Conservation (phyloP, 2,329 filamentous ascomycete genomes). For the Trichoderma arundinaceum region DNA sequence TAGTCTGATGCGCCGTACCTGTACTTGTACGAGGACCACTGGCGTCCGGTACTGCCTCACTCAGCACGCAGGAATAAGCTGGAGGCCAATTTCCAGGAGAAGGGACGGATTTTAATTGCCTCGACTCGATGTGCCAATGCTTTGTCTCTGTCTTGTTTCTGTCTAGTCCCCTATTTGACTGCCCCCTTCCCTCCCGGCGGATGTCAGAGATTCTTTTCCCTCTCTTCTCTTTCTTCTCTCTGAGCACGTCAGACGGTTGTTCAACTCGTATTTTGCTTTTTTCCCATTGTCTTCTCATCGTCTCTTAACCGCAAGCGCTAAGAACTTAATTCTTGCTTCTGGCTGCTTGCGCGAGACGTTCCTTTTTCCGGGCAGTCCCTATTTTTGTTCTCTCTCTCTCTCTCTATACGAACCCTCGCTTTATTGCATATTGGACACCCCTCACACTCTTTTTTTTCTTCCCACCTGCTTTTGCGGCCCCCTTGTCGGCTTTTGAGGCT, state of each 20-base stretch:
- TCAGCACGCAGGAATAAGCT: conserved; percentile 21
- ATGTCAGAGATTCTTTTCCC: not conserved
- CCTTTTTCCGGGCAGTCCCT: conserved; percentile 39
- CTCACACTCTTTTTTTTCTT: conserved; percentile 37
- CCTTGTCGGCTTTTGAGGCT: conserved; percentile 22
- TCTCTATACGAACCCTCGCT: conserved; percentile 38
- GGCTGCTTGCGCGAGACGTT: conserved; percentile 39
- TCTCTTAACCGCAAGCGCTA: conserved; percentile 37
- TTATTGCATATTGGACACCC: conserved; percentile 46
- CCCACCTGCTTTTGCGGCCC: conserved; percentile 7
- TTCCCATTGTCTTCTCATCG: conserved; percentile 31
- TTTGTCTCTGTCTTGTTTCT: conserved; percentile 26
- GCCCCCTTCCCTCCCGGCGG: conserved; percentile 33
- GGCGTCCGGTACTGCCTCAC: not conserved
- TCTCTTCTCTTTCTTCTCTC: conserved; percentile 29
- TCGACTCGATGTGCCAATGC: conserved; percentile 31
- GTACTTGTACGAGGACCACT: not conserved
- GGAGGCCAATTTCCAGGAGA: conserved; percentile 39
- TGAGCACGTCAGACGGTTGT: not conserved
- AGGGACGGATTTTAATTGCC: conserved; percentile 43
- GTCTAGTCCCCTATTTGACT: conserved; percentile 31
- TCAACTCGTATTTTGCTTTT: conserved; percentile 15
- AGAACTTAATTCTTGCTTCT: conserved; percentile 22
- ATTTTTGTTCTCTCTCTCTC: conserved; percentile 30
- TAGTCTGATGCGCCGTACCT: conserved; percentile 1